Evolutionary conservation across 805 yeast species (phyloP).

Genomic region (Candida qinlingensis): DNA sequence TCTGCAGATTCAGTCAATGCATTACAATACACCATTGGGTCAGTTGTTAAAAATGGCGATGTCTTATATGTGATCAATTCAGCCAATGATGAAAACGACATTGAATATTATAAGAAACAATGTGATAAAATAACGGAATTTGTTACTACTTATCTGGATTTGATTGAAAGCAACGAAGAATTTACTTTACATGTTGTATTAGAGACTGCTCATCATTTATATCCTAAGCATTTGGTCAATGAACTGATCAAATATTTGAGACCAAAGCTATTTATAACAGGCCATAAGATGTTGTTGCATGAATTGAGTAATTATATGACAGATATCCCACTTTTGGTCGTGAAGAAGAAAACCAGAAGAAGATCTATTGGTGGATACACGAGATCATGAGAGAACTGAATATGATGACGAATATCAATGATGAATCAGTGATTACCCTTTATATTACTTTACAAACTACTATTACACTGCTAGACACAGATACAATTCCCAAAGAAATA

Average conservation of each 20-base stretch:
- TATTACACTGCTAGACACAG: too few relatives aligned
- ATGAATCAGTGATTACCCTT: too few relatives aligned
- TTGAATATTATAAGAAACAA: slow-evolving; percentile 17
- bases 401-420: too few relatives aligned
- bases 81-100: slow-evolving; percentile 38
- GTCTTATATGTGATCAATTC: slow-evolving; percentile 63
- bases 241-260: slow-evolving; percentile 32
- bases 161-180: slow-evolving; percentile 11
- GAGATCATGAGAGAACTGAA: neutral
- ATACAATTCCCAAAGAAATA: too few relatives aligned
- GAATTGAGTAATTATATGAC: slow-evolving; percentile 19
- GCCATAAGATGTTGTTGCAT: slow-evolving; percentile 10
- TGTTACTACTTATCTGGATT: slow-evolving; percentile 10
- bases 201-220: slow-evolving; percentile 32
- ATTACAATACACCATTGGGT: slow-evolving; percentile 83
- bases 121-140: slow-evolving; percentile 11
- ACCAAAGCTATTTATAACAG: slow-evolving; percentile 24
- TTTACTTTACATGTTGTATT: slow-evolving; percentile 26
- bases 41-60: slow-evolving; percentile 77
- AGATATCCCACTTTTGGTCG: slow-evolving; percentile 20
- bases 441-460: too few relatives aligned
- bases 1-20: slow-evolving; percentile 82
- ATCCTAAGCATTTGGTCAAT: slow-evolving; percentile 33
- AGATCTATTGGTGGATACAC: slow-evolving; percentile 1
- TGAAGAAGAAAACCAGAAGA: slow-evolving; percentile 17